Conservation (phyloP, 2,329 filamentous ascomycete genomes). For the Beauveria varroae region DNA sequence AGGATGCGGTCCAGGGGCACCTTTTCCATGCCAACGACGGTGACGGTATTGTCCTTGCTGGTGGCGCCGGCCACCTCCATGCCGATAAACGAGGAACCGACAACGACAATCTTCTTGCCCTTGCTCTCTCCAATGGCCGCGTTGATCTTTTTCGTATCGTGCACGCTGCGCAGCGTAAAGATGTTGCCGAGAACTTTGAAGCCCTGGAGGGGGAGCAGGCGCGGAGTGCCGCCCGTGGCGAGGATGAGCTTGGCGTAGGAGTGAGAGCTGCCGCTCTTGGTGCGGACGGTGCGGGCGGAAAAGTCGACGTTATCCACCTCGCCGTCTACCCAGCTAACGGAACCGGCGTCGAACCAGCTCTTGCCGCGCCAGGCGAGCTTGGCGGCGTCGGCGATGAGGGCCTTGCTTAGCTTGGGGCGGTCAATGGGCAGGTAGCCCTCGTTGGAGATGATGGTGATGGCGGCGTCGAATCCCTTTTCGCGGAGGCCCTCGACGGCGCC, state of each 20-base stretch:
- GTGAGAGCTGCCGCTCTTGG: constrained; percentile 62
- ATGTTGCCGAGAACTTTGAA: constrained; percentile 84
- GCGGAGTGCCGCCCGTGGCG: constrained; percentile 76
- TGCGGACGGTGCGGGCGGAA: constrained; percentile 61
- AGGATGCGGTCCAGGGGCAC: constrained; percentile 81
- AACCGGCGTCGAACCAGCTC: constrained; percentile 64
- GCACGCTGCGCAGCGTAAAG: constrained; percentile 73
- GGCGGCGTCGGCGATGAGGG: constrained; percentile 69
- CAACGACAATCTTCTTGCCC: constrained; percentile 83
- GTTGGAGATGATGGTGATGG: constrained; percentile 73
- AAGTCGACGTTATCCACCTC: constrained; percentile 75
- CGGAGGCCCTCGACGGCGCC: constrained; percentile 78
- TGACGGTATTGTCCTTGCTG: constrained; percentile 71
- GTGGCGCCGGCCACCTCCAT: constrained; percentile 93
- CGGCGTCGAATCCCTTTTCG: constrained; percentile 69
- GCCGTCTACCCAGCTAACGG: constrained; percentile 50
- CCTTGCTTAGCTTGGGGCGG: constrained; percentile 91
- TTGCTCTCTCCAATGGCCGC: constrained; percentile 71
- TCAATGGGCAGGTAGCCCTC: constrained; percentile 88
- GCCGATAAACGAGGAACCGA: constrained; percentile 94
- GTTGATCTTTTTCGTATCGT: constrained; percentile 65
- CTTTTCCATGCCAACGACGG: constrained; percentile 81
- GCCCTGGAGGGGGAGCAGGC: constrained; percentile 68
- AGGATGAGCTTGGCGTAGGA: constrained; percentile 84
- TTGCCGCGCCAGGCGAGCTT: constrained; percentile 73